Conservation (phyloP, 768 basidiomycete species). For the Xanthoconium purpureum region DNA sequence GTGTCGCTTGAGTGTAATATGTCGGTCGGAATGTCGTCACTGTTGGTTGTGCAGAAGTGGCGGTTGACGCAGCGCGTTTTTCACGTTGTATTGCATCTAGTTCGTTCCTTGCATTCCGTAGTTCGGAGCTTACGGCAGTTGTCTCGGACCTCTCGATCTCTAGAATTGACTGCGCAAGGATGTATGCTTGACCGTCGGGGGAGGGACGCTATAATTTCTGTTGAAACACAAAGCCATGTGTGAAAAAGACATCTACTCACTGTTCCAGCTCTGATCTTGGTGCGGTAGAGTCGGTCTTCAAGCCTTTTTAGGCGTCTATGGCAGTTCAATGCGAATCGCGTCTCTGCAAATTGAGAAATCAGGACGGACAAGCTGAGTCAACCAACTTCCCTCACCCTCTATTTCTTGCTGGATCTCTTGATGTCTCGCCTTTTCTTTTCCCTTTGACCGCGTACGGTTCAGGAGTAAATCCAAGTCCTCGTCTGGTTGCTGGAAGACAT, state of each 20-base stretch:
- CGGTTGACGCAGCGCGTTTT: conserved; percentile 46
- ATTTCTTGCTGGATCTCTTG: conserved; percentile 47
- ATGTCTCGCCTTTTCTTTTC: conserved; percentile 58
- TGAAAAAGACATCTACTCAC: conserved; percentile 35
- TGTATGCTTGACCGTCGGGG: conserved; percentile 61
- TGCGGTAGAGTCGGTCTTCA: conserved; percentile 54
- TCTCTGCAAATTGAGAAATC: conserved; percentile 45
- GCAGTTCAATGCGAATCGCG: conserved; percentile 66
- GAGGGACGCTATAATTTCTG: conserved; percentile 47
- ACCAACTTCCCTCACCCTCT: conserved; percentile 40
- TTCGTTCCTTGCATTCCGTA: conserved; percentile 61
- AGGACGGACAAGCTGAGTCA: neutral
- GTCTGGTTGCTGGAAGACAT: conserved; percentile 71
- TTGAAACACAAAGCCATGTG: neutral
- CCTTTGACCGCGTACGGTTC: conserved; percentile 39
- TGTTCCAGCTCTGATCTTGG: conserved; percentile 53
- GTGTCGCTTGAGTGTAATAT: conserved; percentile 34
- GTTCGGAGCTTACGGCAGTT: conserved; percentile 51
- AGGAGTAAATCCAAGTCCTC: conserved; percentile 51
- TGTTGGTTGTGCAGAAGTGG: conserved; percentile 31
- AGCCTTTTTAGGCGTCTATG: conserved; percentile 55
- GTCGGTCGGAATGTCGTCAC: conserved; percentile 40
- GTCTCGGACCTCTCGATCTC: conserved; percentile 68
- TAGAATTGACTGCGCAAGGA: conserved; percentile 59
- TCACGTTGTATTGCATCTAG: conserved; percentile 67